A percentile compares a stretch with the other conserved stretches of the same genome.
Evolutionary conservation across 805 yeast species (phyloP).

Genomic region (Metschnikowia sp.): DNA sequence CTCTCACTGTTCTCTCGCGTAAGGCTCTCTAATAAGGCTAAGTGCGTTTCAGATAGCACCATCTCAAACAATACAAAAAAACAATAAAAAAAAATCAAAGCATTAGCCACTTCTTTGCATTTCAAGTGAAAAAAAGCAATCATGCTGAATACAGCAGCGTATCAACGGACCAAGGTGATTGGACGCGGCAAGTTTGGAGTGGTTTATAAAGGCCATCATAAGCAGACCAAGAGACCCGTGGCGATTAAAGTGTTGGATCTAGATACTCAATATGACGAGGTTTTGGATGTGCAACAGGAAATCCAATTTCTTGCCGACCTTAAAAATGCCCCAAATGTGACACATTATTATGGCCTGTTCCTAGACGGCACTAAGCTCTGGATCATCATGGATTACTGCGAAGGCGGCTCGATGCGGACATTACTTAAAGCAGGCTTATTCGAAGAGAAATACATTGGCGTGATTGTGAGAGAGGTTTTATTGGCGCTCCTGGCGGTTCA

Average conservation of each 20-base stretch:
- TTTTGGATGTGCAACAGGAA: conserved; percentile 90
- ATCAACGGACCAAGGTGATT: conserved; percentile 81
- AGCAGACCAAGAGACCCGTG: conserved; percentile 69
- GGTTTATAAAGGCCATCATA: conserved; percentile 81
- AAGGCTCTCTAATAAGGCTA: too few species aligned
- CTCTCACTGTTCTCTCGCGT: too few species aligned
- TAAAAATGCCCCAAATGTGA: conserved; percentile 84
- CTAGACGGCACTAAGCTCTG: conserved; percentile 87
- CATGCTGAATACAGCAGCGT: conserved; percentile 25
- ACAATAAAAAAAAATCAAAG: neutral
- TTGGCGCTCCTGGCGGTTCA: conserved; percentile 80
- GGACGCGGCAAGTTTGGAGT: conserved; percentile 98
- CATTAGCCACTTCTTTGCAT: neutral
- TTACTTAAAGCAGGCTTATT: conserved; percentile 80
- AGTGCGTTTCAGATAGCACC: too few species aligned
- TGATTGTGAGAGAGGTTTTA: conserved; percentile 80
- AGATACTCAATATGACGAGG: conserved; percentile 93
- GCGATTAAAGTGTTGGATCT: conserved; percentile 92
- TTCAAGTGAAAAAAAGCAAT: neutral
- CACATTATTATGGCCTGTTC: conserved; percentile 87
- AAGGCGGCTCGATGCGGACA: conserved; percentile 92
- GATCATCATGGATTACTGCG: conserved; percentile 97
- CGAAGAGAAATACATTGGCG: conserved; percentile 79
- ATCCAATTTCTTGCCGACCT: conserved; percentile 80
- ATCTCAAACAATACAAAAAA: neutral